Evolutionary conservation across 176 grass and related monocot genomes (phyloP), one percentile per base, ranked within the genome.

Genomic region (Hyparrhenia diplandra): DNA sequence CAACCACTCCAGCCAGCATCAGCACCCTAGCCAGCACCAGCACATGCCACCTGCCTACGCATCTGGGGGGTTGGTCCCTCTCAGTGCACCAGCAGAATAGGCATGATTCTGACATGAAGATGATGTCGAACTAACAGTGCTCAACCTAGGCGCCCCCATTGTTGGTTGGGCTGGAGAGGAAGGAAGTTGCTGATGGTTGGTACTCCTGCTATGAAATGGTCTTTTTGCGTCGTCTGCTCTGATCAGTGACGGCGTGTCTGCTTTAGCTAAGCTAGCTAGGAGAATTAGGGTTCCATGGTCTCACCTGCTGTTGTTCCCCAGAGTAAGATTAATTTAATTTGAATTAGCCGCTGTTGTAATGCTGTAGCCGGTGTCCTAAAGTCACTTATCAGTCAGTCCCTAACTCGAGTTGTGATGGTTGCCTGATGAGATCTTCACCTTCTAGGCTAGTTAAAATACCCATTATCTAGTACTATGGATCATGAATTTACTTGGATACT

Each of bases 61-160:
- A 10, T 90, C 91, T n/a, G 0, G 84, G 88, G 0, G 89, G 87
- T 35, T 97, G 94, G 94, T 79, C 94, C 2, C 91, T 92, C 67
- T 82, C 89, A 10, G 84, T 85, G 25, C 90, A 89, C 62, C 92
- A 94, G 69, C 89, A 90, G 89, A 89, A 81, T 69, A 92, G 91
- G 71, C 94, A 90, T 17, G 94, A 94, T 25, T 85, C 94, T 58
- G 91, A 94, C 85, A 88, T 97, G 76, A 92, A 97, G 90, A 86
- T 94, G 89, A 90, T 94, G 87, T 89, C 85, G 0, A 94, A 94
- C 83, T 94, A 87, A 88, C 84, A 64, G 9, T 25, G 74, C 78
- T 81, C 66, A 64, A 74, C 58, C 73, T 82, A 42, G 23, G 78
- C 61, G 21, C 64, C 73, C n/a, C 60, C 37, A 62, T 73, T 73